Percentiles rank a stretch among this genome's conserved stretches.
These are phyloP conservation scores for Hsuehochloa calcarea DNA, from an alignment of 176 grass and related monocot species.

Conservation along the genomic window DNA sequence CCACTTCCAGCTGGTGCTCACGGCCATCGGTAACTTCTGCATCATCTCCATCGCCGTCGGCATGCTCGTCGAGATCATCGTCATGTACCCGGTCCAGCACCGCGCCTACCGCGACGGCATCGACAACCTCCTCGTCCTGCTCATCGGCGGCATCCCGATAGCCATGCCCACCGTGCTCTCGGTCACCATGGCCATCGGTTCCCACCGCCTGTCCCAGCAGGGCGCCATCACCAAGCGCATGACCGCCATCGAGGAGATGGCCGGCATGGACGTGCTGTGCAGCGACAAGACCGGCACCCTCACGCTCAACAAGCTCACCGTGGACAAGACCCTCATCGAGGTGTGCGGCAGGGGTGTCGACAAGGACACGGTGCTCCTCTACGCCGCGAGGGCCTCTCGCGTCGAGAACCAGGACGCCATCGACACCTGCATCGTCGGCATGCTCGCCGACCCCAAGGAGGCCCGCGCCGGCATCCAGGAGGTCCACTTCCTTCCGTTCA, in stretches of 20 bases:
- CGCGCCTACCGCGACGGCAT: conserved; percentile 81
- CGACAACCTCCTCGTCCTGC: conserved; percentile 90
- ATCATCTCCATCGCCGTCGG: conserved; percentile 82
- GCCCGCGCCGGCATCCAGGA: conserved; percentile 76
- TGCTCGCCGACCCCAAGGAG: conserved; percentile 89
- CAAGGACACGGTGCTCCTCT: conserved; percentile 80
- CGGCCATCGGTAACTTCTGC: conserved; percentile 96
- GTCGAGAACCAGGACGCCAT: conserved; percentile 98
- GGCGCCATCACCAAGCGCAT: conserved; percentile 97
- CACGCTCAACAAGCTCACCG: conserved; percentile 93
- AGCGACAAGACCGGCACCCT: conserved; percentile 96
- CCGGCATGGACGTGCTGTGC: conserved; percentile 95
- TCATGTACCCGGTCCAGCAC: conserved; percentile 88
- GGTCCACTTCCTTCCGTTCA: conserved; percentile 94
- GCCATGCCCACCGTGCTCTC: conserved; percentile 96
- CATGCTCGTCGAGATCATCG: conserved; percentile 71
- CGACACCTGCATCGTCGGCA: conserved; percentile 78
- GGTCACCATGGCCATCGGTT: conserved; percentile 96
- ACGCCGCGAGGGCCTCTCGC: conserved; percentile 73
- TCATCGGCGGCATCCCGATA: conserved; percentile 92
- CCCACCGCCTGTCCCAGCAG: conserved; percentile 84
- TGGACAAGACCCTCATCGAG: conserved; percentile 85
- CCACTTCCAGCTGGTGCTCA: conserved; percentile 89
- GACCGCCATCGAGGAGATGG: conserved; percentile 99
- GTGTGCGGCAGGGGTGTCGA: conserved; percentile 56